phyloP scores from a whole-genome alignment of 805 yeast species.

The Priceomyces fermenticarens region DNA sequence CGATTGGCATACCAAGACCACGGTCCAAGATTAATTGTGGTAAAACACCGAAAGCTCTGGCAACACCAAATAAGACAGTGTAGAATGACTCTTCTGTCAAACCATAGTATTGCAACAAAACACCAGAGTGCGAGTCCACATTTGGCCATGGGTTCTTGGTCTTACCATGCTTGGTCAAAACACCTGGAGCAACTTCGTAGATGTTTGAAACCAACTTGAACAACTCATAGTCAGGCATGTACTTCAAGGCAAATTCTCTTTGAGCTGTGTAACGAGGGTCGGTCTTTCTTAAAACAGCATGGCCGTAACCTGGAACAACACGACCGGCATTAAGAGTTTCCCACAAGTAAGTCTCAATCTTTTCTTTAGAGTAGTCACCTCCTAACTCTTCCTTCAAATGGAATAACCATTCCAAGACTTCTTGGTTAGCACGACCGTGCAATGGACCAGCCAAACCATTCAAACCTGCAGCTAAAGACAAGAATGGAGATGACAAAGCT shows the following conservation, averaged over 20 bases:
- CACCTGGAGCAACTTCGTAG: conserved; percentile 71
- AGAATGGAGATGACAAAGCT: conserved; percentile 72
- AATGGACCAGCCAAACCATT: conserved; percentile 85
- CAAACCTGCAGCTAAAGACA: conserved; percentile 75
- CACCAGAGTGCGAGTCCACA: conserved; percentile 79
- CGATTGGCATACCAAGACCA: conserved; percentile 72
- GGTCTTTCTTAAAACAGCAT: conserved; percentile 79
- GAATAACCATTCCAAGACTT: conserved; percentile 71
- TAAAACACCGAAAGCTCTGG: conserved; percentile 76
- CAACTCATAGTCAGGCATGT: conserved; percentile 59
- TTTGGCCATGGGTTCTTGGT: conserved; percentile 85
- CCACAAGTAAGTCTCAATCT: conserved; percentile 71
- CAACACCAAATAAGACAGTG: conserved; percentile 80
- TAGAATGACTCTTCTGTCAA: conserved; percentile 69
- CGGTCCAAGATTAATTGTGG: conserved; percentile 80
- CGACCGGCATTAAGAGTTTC: conserved; percentile 65
- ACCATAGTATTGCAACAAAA: conserved; percentile 77
- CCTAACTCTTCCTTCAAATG: conserved; percentile 61
- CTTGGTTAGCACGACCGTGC: conserved; percentile 85
- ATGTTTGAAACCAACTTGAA: conserved; percentile 65
- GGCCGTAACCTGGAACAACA: conserved; percentile 87
- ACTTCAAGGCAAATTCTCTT: conserved; percentile 63
- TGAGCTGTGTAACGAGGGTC: conserved; percentile 80
- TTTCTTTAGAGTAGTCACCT: conserved; percentile 53
- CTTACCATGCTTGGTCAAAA: conserved; percentile 74